Percentiles rank a stretch among this genome's conserved stretches.
Conservation (phyloP, 176 grass and related monocot species). For the Poa pratensis region DNA sequence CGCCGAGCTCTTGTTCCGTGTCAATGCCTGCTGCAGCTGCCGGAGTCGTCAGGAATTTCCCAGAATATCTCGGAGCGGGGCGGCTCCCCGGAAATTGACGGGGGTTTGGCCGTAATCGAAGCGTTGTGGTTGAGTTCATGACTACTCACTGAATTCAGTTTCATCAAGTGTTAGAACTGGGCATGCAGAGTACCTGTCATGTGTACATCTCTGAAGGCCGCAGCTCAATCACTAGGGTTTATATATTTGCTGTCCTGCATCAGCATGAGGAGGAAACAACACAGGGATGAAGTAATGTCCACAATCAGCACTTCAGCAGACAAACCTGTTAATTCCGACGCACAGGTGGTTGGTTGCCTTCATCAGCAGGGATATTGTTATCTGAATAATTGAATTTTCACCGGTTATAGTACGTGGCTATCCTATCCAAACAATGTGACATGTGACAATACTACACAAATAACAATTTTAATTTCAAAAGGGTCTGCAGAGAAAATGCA, state of each 20-base stretch:
- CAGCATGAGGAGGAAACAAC: not conserved
- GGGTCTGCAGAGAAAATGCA: too few species aligned
- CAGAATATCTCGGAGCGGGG: too few species aligned
- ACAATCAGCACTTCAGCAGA: not conserved
- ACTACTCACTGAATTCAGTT: not conserved
- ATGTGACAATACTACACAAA: too few species aligned
- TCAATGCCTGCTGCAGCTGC: too few species aligned
- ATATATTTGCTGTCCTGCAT: not conserved
- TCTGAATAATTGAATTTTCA: not conserved
- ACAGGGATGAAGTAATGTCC: not conserved
- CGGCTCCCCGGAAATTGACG: too few species aligned
- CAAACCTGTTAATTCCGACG: not conserved
- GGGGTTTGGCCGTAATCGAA: too few species aligned
- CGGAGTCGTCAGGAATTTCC: too few species aligned
- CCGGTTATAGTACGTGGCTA: too few species aligned
- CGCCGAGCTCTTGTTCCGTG: too few species aligned
- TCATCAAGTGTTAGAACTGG: not conserved
- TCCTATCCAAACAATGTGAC: not conserved
- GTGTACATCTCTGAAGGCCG: not conserved
- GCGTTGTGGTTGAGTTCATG: not conserved
- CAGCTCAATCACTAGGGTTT: not conserved
- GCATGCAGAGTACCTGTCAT: not conserved
- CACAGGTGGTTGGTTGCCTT: constrained; percentile 10
- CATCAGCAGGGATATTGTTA: not conserved
- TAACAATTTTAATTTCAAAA: too few species aligned